A percentile compares a stretch with the other conserved stretches of the same genome.
phyloP scores from a whole-genome alignment of 78 protist species.

The Monocercomonoides exilis region DNA sequence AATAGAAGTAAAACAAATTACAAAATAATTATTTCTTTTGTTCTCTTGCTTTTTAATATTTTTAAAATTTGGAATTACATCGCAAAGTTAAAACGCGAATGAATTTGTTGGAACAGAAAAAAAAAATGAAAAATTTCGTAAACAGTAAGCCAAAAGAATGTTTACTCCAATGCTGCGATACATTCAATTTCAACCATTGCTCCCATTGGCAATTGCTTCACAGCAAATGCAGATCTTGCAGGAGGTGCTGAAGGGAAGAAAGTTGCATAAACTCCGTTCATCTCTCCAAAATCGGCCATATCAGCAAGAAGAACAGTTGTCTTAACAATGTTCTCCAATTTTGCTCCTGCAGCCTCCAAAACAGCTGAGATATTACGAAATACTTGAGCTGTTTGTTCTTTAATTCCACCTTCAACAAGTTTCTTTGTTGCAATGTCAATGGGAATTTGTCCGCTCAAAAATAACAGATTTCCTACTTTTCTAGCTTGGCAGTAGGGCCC shows the following conservation, averaged over 20 bases:
- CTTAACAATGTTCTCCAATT: slow-evolving; percentile 53
- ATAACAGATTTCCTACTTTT: slow-evolving; percentile 52
- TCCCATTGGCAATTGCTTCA: slow-evolving; percentile 28
- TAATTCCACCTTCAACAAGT: slow-evolving; percentile 14
- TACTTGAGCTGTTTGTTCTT: slow-evolving; percentile 31
- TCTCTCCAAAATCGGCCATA: slow-evolving; percentile 57
- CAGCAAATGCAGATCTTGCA: slow-evolving; percentile 21
- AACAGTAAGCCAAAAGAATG: no score
- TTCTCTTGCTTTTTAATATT: no score
- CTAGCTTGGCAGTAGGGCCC: background rate
- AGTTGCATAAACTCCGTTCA: slow-evolving; percentile 54
- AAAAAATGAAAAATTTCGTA: no score
- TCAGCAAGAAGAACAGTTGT: slow-evolving; percentile 50
- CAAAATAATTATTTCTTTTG: no score
- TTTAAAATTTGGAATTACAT: no score
- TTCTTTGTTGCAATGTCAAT: slow-evolving; percentile 29
- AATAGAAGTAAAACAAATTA: no score
- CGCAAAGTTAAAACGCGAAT: no score
- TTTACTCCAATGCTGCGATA: no score
- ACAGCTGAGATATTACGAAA: slow-evolving; percentile 53
- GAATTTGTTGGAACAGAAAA: no score
- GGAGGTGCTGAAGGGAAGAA: slow-evolving; percentile 28
- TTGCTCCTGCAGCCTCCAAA: slow-evolving; percentile 52
- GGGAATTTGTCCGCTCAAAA: slow-evolving; percentile 59
- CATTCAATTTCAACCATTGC: slow-evolving; percentile 27